Evolutionary conservation across 768 basidiomycete genomes (phyloP).

Genomic region (Kwoniella shandongensis): DNA sequence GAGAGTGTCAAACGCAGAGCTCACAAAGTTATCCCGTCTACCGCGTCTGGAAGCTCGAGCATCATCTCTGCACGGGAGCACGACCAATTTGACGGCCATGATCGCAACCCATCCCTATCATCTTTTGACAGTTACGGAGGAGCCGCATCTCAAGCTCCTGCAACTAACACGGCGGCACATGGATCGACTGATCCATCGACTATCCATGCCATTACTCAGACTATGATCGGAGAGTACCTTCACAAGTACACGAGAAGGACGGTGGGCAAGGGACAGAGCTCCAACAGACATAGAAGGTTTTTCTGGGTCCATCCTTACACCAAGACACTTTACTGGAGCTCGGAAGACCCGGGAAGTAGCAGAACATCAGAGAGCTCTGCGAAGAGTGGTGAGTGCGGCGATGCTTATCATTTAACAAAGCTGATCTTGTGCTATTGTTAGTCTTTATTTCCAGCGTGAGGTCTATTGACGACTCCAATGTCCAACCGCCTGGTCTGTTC

Average conservation of each 20-base stretch:
- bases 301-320: slow-evolving; percentile 99
- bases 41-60: slow-evolving; percentile 33
- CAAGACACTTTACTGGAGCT: slow-evolving; percentile 95
- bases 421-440: slow-evolving; percentile 49
- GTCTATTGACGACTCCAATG: slow-evolving; percentile 89
- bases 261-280: slow-evolving; percentile 86
- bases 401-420: slow-evolving; percentile 5
- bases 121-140: slow-evolving; percentile 31
- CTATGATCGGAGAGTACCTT: slow-evolving; percentile 99
- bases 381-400: slow-evolving; percentile 78
- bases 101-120: slow-evolving; percentile 41
- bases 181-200: slow-evolving; percentile 79
- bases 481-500: slow-evolving; percentile 89
- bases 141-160: background rate
- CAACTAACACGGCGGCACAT: slow-evolving; percentile 9
- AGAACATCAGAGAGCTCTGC: slow-evolving; percentile 88
- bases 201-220: slow-evolving; percentile 97
- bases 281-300: slow-evolving; percentile 87
- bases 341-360: slow-evolving; percentile 84
- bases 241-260: slow-evolving; percentile 92
- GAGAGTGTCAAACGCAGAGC: slow-evolving; percentile 38
- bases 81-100: slow-evolving; percentile 10
- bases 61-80: slow-evolving; percentile 16
- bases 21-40: slow-evolving; percentile 32
- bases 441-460: slow-evolving; percentile 92